Conservation (phyloP, 345 rosid species). For the Populus alba region DNA sequence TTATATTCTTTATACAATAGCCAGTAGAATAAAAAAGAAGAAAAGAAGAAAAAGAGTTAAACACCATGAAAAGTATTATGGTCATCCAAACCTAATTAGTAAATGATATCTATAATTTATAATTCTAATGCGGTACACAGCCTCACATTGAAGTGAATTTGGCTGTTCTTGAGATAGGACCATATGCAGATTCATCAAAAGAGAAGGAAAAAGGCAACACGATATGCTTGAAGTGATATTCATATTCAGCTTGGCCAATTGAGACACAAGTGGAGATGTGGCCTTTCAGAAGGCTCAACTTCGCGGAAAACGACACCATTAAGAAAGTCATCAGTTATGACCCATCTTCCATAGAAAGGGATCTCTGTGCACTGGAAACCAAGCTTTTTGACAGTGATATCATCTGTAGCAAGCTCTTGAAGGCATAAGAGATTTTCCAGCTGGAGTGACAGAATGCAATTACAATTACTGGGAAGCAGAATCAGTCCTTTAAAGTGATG, state of each 20-base stretch:
- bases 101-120: background rate
- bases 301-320: background rate
- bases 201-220: background rate
- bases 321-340: background rate
- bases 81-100: conserved; percentile 2
- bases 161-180: background rate
- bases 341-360: background rate
- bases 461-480: background rate
- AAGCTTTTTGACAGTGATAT: too few species aligned
- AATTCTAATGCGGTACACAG: conserved; percentile 17
- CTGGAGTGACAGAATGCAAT: background rate
- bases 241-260: conserved; percentile 3
- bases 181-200: background rate
- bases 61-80: background rate
- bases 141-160: conserved; percentile 15
- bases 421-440: background rate
- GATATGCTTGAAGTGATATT: background rate
- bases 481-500: background rate
- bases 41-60: background rate
- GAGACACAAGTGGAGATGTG: background rate
- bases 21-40: background rate
- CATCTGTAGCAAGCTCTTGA: too few species aligned
- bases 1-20: conserved; percentile 13
- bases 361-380: background rate
- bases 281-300: conserved; percentile 2